Base-by-base conservation (phyloP, 495 filamentous ascomycete genomes). In the Chaetomium tenue region DNA sequence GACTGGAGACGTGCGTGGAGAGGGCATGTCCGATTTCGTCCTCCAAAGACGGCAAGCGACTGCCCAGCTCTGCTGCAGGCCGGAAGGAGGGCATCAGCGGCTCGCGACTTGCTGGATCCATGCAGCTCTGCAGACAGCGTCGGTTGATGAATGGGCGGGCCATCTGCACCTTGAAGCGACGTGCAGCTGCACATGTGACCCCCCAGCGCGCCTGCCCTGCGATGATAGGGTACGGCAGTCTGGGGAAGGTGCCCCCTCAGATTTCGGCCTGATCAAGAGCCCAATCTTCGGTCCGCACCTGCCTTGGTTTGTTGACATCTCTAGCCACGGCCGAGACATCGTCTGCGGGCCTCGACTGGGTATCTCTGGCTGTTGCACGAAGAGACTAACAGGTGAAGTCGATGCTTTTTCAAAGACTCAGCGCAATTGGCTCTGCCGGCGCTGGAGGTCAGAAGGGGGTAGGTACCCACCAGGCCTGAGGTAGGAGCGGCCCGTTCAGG, bases 111-210 rank as follows among this genome's bases (percentile, higher is more conserved):
- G 26, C 26, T 47, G 12, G 46, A 15, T 28, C n/a, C 44, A 47
- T 70, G 74, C 72, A 71, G 63, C 56, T 47, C 39, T 57, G 63
- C 55, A 42, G 57, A 42, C 22, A 39, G 44, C 56, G 50, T 48
- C 61, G 58, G 63, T 66, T 63, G 70, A 66, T 72, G 73, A 72
- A 68, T 72, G 71, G 52, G 70, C 59, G 33, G 63, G 44, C 62
- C 63, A 66, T 60, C 60, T 71, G 74, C 74, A 70, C 61, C 64
- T 62, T 63, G 60, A 58, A 60, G 51, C 58, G 66, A 65, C 67
- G 48, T 75, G 74, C 73, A 76, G 71, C 64, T 75, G 73, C 69
- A 72, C 71, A 70, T 74, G 66, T 72, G 69, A 75, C 70, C 71
- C 71, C 61, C 72, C 66, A 33, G 62, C 55, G 65, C 55, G 68